Percentiles rank a stretch among this genome's conserved stretches.
phyloP scores from a whole-genome alignment of 1,139 yeast species.

The Magnusiomyces fungicola region DNA sequence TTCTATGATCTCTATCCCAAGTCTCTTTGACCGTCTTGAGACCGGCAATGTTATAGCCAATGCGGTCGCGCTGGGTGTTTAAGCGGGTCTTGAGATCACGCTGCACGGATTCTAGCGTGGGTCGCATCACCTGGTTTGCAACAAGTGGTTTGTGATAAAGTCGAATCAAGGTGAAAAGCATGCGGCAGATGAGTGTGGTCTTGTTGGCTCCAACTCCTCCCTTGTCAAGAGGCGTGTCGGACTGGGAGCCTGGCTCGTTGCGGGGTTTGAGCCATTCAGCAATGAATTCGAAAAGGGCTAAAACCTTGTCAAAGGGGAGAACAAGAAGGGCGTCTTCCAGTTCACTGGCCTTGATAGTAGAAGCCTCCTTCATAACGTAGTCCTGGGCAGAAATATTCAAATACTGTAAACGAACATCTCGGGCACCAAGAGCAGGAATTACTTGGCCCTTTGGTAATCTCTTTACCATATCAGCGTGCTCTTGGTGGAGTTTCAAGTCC shows the following conservation, averaged over 20 bases:
- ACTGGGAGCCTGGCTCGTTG: not conserved
- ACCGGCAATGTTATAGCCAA: constrained; percentile 89
- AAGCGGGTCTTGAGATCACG: constrained; percentile 38
- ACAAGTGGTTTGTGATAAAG: constrained; percentile 65
- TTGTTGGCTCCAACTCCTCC: constrained; percentile 28
- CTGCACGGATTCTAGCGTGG: constrained; percentile 33
- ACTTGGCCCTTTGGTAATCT: constrained; percentile 32
- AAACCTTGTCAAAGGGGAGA: constrained; percentile 78
- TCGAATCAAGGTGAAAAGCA: constrained; percentile 64
- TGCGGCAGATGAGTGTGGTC: constrained; percentile 61
- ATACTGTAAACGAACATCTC: constrained; percentile 65
- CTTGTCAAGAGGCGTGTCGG: not conserved
- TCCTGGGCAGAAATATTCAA: constrained; percentile 64
- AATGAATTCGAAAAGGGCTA: constrained; percentile 62
- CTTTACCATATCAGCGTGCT: constrained; percentile 41
- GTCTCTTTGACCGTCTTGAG: constrained; percentile 63
- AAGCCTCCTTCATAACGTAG: constrained; percentile 65
- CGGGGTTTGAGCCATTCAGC: constrained; percentile 48
- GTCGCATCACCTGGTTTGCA: constrained; percentile 33
- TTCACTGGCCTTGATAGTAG: constrained; percentile 71
- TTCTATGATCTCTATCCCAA: constrained; percentile 71
- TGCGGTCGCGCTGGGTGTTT: constrained; percentile 44
- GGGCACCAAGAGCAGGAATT: constrained; percentile 50
- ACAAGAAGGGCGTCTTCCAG: constrained; percentile 88
- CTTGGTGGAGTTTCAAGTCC: constrained; percentile 56